These are phyloP conservation scores for Hypholoma sublateritium DNA, from an alignment of 768 basidiomycete genomes.

Conservation along the genomic window DNA sequence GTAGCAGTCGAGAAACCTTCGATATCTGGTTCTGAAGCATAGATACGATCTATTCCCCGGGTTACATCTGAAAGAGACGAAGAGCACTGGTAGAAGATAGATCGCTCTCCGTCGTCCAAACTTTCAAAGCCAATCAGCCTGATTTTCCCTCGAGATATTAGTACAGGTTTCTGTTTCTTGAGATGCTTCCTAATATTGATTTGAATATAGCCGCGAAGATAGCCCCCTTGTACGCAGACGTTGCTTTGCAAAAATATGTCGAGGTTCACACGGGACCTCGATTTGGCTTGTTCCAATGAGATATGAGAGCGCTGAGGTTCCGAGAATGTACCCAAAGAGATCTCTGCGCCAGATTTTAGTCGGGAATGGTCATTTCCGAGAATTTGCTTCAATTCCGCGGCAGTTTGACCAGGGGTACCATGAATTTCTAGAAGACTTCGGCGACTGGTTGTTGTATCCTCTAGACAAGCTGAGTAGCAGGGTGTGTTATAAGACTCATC, in stretches of 20 bases:
- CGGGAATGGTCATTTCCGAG: conserved; percentile 62
- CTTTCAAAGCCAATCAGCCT: conserved; percentile 86
- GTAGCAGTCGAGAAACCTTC: conserved; percentile 64
- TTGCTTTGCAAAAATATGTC: conserved; percentile 79
- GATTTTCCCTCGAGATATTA: conserved; percentile 74
- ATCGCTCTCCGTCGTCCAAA: conserved; percentile 55
- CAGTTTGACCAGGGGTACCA: conserved; percentile 20
- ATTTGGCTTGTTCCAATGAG: conserved; percentile 67
- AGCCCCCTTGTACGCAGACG: conserved; percentile 76
- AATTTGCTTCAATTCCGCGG: conserved; percentile 37
- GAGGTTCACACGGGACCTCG: conserved; percentile 75
- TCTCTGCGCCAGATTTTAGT: conserved; percentile 51
- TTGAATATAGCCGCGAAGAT: conserved; percentile 67
- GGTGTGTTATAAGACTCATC: too few relatives aligned
- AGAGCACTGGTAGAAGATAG: conserved; percentile 83
- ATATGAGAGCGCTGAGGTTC: background rate
- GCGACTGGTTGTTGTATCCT: too few relatives aligned
- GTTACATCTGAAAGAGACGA: conserved; percentile 49
- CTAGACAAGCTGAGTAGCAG: too few relatives aligned
- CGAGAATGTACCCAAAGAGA: conserved; percentile 22
- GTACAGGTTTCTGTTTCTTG: conserved; percentile 56
- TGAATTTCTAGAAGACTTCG: background rate
- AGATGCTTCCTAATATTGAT: conserved; percentile 57
- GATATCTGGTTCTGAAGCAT: conserved; percentile 43
- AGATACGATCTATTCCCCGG: conserved; percentile 43